These are phyloP conservation scores for Rhodotorula kratochvilovae DNA, from an alignment of 768 basidiomycete species.

Conservation along the genomic window DNA sequence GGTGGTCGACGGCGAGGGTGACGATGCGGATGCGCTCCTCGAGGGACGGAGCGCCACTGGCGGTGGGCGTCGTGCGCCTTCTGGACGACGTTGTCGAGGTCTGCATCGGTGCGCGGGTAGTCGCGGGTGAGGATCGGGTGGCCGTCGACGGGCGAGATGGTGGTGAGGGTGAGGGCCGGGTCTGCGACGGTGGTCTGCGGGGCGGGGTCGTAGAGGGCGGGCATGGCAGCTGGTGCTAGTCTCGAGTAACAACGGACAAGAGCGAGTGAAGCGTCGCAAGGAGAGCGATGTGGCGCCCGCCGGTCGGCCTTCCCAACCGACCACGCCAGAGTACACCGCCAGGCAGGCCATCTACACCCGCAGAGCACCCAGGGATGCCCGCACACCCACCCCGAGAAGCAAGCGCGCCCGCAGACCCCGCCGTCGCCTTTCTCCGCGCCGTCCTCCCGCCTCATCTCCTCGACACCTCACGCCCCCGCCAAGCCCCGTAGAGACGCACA, in stretches of 20 bases:
- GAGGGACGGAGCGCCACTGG: conserved; percentile 52
- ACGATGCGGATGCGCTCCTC: conserved; percentile 66
- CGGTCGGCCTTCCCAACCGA: too few species aligned
- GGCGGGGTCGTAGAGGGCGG: conserved; percentile 12
- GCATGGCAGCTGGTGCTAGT: not conserved
- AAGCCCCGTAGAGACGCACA: too few species aligned
- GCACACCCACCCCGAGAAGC: not conserved
- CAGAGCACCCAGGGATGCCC: too few species aligned
- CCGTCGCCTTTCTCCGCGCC: not conserved
- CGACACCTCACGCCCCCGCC: not conserved
- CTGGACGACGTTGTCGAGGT: conserved; percentile 9
- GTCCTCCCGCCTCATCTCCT: conserved; percentile 7
- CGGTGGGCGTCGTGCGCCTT: conserved; percentile 17
- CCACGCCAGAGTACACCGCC: too few species aligned
- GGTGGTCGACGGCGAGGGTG: conserved; percentile 62
- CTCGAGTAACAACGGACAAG: too few species aligned
- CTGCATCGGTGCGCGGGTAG: conserved; percentile 1
- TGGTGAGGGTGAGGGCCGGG: conserved; percentile 12
- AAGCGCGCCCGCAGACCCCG: not conserved
- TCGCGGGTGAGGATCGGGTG: conserved; percentile 8
- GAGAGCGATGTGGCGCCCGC: not conserved
- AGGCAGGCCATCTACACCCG: too few species aligned
- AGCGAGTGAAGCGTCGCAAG: not conserved
- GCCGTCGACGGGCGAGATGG: conserved; percentile 33
- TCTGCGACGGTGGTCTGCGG: conserved; percentile 1